These are phyloP conservation scores for Thamnidium elegans DNA, from an alignment of 192 early-diverging fungal species.

Conservation along the genomic window DNA sequence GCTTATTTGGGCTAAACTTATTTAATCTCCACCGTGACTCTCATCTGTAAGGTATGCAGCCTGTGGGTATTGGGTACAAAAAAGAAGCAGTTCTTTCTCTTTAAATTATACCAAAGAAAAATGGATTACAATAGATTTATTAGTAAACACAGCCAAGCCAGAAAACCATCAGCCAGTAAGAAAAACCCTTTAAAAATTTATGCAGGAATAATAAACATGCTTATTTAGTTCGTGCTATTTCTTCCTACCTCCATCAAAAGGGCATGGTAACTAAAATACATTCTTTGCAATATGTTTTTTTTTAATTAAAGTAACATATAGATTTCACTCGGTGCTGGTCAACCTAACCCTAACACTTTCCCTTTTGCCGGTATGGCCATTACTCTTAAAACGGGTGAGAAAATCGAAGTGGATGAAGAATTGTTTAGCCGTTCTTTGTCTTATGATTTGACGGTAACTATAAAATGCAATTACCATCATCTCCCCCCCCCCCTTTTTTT, in stretches of 20 bases:
- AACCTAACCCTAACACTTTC: conserved; percentile 65
- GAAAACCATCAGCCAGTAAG: conserved; percentile 47
- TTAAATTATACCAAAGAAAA: not conserved
- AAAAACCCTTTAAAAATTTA: conserved; percentile 9
- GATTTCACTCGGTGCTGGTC: conserved; percentile 71
- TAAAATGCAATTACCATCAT: not conserved
- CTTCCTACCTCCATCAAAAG: not conserved
- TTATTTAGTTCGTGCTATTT: not conserved
- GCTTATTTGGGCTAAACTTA: too few species aligned
- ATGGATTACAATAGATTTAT: conserved; percentile 43
- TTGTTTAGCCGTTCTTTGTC: conserved; percentile 54
- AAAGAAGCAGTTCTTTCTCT: not conserved
- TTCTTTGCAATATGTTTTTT: not conserved
- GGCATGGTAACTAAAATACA: not conserved
- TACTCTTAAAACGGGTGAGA: conserved; percentile 53
- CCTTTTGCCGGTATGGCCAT: conserved; percentile 57
- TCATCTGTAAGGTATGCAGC: too few species aligned
- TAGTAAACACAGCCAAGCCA: conserved; percentile 38
- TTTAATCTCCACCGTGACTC: too few species aligned
- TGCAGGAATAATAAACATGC: not conserved
- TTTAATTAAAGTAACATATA: conserved; percentile 13
- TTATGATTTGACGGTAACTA: conserved; percentile 56
- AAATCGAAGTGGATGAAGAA: conserved; percentile 54
- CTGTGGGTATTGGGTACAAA: not conserved
- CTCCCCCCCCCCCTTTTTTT: too few species aligned